These are phyloP conservation scores for Setaria italica DNA, from an alignment of 202 grass and related monocot genomes.

Conservation along the genomic window DNA sequence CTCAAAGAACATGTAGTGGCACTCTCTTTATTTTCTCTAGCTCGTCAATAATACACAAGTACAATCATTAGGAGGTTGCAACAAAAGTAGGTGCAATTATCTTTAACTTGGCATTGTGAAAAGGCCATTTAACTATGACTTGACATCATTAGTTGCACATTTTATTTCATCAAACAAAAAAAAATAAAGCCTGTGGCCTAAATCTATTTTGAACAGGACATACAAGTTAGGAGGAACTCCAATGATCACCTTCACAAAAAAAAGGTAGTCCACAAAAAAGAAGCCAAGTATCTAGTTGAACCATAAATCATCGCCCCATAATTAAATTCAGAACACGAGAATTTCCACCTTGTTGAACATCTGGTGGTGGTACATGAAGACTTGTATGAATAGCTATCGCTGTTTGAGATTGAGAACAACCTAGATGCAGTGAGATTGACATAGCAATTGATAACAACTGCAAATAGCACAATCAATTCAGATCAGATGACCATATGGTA, in stretches of 20 bases:
- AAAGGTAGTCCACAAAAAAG: not conserved
- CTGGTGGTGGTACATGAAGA: not conserved
- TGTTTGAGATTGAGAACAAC: not conserved
- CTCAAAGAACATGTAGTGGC: not conserved
- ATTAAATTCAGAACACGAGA: not conserved
- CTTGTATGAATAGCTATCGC: not conserved
- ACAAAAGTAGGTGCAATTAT: not conserved
- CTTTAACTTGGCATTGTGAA: not conserved
- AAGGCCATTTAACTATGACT: not conserved
- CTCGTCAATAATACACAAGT: not conserved
- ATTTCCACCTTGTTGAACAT: not conserved
- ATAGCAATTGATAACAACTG: not conserved
- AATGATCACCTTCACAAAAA: not conserved
- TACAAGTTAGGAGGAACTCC: not conserved
- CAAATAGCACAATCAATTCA: not conserved
- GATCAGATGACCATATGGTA: not conserved
- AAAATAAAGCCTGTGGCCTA: not conserved
- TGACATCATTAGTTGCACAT: slow-evolving; percentile 19
- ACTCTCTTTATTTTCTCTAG: not conserved
- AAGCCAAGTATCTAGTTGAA: not conserved
- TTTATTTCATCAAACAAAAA: slow-evolving; percentile 26
- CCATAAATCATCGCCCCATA: not conserved
- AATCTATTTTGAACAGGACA: slow-evolving; percentile 12
- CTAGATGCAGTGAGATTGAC: slow-evolving; percentile 4
- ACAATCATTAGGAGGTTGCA: slow-evolving; percentile 4